Conservation (phyloP, 2,329 filamentous ascomycete species). For the Ascochyta koolunga region DNA sequence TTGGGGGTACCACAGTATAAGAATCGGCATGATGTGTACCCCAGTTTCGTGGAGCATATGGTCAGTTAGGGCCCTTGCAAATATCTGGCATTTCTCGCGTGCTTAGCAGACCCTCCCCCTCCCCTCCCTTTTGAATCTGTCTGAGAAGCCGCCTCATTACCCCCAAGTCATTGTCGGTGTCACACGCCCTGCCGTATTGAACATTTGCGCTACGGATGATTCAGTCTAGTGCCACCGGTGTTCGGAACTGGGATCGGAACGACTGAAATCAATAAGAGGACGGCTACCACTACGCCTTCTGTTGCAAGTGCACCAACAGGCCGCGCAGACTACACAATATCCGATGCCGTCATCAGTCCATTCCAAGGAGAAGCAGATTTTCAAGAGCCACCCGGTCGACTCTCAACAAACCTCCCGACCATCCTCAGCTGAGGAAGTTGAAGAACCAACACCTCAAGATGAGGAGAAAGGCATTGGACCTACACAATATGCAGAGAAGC, state of each 20-base stretch:
- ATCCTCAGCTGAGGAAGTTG: slow-evolving; percentile 14
- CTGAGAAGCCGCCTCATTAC: too few species aligned
- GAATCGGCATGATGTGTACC: slow-evolving; percentile 27
- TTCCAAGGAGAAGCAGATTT: slow-evolving; percentile 23
- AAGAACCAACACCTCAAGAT: background rate
- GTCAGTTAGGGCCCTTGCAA: background rate
- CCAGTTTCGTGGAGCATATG: background rate
- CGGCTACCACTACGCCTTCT: background rate
- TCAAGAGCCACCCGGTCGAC: slow-evolving; percentile 20
- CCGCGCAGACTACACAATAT: background rate
- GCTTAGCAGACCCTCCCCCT: background rate
- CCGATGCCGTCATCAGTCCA: slow-evolving; percentile 22
- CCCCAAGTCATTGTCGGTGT: background rate
- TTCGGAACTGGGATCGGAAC: slow-evolving; percentile 6
- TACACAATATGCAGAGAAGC: slow-evolving; percentile 20
- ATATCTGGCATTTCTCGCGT: background rate
- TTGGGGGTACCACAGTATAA: background rate
- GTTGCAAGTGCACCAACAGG: background rate
- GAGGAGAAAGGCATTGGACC: slow-evolving; percentile 6
- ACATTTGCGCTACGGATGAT: background rate
- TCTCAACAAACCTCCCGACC: slow-evolving; percentile 23
- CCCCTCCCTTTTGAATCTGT: background rate
- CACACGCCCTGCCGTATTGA: background rate
- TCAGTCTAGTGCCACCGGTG: background rate
- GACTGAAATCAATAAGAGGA: background rate